Percentiles rank a stretch among this genome's conserved stretches.
Evolutionary conservation across 2,329 filamentous ascomycete species (phyloP).

Genomic region (Cryphonectria nitschkei): DNA sequence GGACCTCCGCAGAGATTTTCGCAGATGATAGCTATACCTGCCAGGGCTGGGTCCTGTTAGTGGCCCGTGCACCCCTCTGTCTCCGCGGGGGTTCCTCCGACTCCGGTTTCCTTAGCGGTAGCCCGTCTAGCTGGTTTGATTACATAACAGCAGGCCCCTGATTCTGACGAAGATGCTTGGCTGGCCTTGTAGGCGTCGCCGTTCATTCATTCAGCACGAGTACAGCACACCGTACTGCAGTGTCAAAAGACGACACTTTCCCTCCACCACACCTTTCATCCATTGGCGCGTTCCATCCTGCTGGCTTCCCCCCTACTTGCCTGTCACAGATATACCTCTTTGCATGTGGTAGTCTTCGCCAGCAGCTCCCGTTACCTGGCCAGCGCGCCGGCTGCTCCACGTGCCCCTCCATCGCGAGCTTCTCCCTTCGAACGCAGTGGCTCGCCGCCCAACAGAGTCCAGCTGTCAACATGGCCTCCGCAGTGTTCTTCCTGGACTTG

Average conservation of each 20-base stretch:
- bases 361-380: conserved; percentile 29
- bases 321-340: conserved; percentile 1
- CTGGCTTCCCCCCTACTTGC: not conserved
- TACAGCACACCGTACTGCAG: not conserved
- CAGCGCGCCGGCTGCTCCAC: conserved; percentile 31
- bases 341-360: conserved; percentile 22
- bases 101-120: conserved; percentile 2
- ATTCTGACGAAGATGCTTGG: conserved; percentile 20
- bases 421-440: conserved; percentile 30
- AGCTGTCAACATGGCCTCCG: conserved; percentile 79
- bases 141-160: conserved; percentile 20
- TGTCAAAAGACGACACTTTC: conserved; percentile 1
- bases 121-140: conserved; percentile 8
- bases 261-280: not conserved
- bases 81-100: conserved; percentile 6
- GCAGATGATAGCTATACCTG: not conserved
- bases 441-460: conserved; percentile 19
- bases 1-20: conserved; percentile 31
- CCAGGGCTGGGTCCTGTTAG: not conserved
- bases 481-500: conserved; percentile 96
- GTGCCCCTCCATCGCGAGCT: conserved; percentile 32
- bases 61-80: conserved; percentile 19
- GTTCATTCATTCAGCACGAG: conserved; percentile 6
- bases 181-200: conserved; percentile 22
- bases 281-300: not conserved